Percentiles rank a stretch among this genome's conserved stretches.
phyloP scores from a whole-genome alignment of 2,329 filamentous ascomycete genomes.

The Aspergillus flavus region DNA sequence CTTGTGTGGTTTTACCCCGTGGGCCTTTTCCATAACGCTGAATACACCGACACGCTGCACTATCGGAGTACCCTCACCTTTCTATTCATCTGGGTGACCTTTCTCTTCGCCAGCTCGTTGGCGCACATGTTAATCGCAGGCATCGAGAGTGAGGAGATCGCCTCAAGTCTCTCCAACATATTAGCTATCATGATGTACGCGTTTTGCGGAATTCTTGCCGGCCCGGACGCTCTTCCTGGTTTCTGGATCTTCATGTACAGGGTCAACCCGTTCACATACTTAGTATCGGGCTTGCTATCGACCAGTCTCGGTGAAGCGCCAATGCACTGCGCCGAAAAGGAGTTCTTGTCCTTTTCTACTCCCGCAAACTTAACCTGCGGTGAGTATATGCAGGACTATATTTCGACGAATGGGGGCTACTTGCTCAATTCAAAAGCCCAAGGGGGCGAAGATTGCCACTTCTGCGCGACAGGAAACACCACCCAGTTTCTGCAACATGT shows the following conservation, averaged over 20 bases:
- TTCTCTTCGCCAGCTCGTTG: slow-evolving; percentile 70
- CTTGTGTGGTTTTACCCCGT: slow-evolving; percentile 66
- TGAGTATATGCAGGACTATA: slow-evolving; percentile 9
- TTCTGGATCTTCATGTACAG: slow-evolving; percentile 22
- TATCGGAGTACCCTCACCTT: slow-evolving; percentile 64
- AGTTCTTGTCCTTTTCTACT: background rate
- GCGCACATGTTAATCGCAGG: slow-evolving; percentile 68
- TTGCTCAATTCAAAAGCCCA: slow-evolving; percentile 4
- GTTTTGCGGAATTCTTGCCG: slow-evolving; percentile 19
- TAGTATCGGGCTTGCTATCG: slow-evolving; percentile 22
- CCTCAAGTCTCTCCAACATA: slow-evolving; percentile 11
- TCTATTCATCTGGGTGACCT: slow-evolving; percentile 63
- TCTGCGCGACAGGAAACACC: background rate
- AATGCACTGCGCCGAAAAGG: slow-evolving; percentile 6
- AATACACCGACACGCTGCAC: slow-evolving; percentile 31
- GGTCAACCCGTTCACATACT: slow-evolving; percentile 21
- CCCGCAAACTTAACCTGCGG: slow-evolving; percentile 8
- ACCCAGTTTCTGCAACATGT: slow-evolving; percentile 5
- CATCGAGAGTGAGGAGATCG: slow-evolving; percentile 7
- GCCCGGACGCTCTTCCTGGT: slow-evolving; percentile 11
- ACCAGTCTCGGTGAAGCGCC: slow-evolving; percentile 2
- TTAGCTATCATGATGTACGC: slow-evolving; percentile 13
- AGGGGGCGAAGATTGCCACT: background rate
- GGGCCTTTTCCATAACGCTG: slow-evolving; percentile 38
- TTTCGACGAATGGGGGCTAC: slow-evolving; percentile 2